These are phyloP conservation scores for Erigeron canadensis DNA, from an alignment of 129 eudicot species.

Conservation along the genomic window DNA sequence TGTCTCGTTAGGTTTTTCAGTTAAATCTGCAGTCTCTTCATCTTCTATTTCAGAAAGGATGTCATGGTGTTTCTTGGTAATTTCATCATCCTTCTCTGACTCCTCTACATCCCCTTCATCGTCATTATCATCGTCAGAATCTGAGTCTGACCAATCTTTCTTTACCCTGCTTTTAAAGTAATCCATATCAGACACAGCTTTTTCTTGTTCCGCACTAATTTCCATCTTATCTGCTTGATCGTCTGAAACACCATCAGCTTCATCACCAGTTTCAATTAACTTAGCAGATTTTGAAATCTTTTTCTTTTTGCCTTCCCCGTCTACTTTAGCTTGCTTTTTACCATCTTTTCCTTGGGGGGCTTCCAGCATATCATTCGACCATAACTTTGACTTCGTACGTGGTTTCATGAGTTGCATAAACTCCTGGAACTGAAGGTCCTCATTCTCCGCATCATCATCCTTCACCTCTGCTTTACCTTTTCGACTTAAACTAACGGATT, in stretches of 20 bases:
- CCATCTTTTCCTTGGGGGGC: constrained; percentile 37
- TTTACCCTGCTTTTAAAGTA: constrained; percentile 82
- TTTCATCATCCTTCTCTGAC: constrained; percentile 29
- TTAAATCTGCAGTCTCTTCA: constrained; percentile 29
- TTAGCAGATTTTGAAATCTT: constrained; percentile 22
- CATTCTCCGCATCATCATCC: constrained; percentile 33
- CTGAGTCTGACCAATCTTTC: constrained; percentile 88
- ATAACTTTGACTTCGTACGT: constrained; percentile 75
- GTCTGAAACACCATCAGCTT: constrained; percentile 25
- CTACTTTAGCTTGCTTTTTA: constrained; percentile 22
- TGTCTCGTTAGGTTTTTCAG: constrained; percentile 33
- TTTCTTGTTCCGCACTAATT: constrained; percentile 30
- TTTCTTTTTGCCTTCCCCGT: constrained; percentile 29
- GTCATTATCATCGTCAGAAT: constrained; percentile 40
- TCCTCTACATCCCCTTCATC: constrained; percentile 29
- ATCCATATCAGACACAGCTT: constrained; percentile 65
- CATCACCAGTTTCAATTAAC: constrained; percentile 29
- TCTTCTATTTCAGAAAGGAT: constrained; percentile 22
- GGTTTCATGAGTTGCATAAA: constrained; percentile 88
- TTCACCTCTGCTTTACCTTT: constrained; percentile 27
- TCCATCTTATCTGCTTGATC: constrained; percentile 30
- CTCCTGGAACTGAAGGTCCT: constrained; percentile 79
- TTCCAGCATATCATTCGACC: constrained; percentile 78
- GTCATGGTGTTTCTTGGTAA: constrained; percentile 8
- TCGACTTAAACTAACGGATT: constrained; percentile 21